Evolutionary conservation across 192 early-diverging fungal genomes (phyloP), one percentile per base, ranked within the genome.

Genomic region (Paraglomus brasilianum): DNA sequence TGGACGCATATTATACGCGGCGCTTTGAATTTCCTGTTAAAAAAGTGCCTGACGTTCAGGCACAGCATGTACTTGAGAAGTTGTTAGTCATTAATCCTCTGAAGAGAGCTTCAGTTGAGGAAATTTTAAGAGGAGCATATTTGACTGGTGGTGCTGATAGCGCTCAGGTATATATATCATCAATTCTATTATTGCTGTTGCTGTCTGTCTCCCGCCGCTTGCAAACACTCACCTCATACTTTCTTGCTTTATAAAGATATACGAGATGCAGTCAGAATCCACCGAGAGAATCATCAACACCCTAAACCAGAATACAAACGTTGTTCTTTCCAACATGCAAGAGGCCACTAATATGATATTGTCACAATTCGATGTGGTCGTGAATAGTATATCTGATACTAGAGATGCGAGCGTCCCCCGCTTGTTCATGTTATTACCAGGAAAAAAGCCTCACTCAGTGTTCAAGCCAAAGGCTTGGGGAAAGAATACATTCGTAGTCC

Each of bases 371-470:
- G 52, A 55, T 17, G 52, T 24, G n/a, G 52, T 56, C 6, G 36
- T 56, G 11, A 56, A 56, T 56, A 56, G 53, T 56, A 22, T 56
- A 56, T 24, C 53, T 10, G 53, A 56, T 30, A 6, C 7, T 11
- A 56, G 2, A 30, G 53, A 56, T 56, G 53, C 53, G 10, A 30
- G 4, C 1, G 36, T 74, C 1, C 76, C 76, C 0, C 51, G 76
- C 10, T 43, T 77, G n/a, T 77, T 73, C 44, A 77, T 77, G 64
- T 19, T 77, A 17, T 42, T 77, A 22, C 76, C 76, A 10, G 53
- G 53, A 1, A 4, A 21, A 1, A 6, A 5, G 36, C 1, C 53
- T 11, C 2, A 6, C 15, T 1, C 1, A 21, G 1, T 56, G 0
- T 56, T 56, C 4, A 56, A 56, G 1, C 53, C 53, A 24, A 11